Base-by-base conservation (phyloP, 257 asterid genomes). In the Dorcoceras hygrometricum region DNA sequence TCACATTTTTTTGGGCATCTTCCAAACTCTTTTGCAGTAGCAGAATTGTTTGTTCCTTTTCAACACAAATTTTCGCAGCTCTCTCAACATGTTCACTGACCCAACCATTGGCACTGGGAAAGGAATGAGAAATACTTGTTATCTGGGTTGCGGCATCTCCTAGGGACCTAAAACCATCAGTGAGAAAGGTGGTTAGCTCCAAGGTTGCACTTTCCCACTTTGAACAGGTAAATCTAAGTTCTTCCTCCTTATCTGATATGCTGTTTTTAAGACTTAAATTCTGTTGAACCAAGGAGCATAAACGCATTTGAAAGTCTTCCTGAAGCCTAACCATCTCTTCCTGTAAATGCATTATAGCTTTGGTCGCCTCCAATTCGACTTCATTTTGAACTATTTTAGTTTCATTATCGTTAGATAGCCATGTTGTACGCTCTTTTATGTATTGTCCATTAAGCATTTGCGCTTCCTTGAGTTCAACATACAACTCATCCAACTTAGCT, bases 181-280 rank as follows among this genome's bases (percentile, higher is more conserved):
- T 73, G 63, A 91, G 91, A 77, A 91, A 88, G 57, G 75, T 78
- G 23, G 90, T 88, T 71, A 91, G 85, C 81, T 88, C 98, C 83
- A 88, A 76, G 28, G 85, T 86, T 73, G 95, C 95, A 78, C 88
- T 78, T 82, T 91, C 98, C 98, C 98, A 91, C 68, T 83, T 89
- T 62, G 77, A 72, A 76, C 84, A 76, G 68, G 82, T 57, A 67
- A 57, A 71, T 78, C 71, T 77, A 62, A 85, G 73, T 75, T 85
- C 88, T 28, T 79, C 80, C 75, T 88, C 96, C 76, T 86, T 91
- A 67, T 79, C 83, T 34, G 80, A 84, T 70, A 91, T 24, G 68
- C 74, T 60, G 57, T 75, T 81, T 78, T 79, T 77, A 67, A 91
- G 85, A 61, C 70, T 69, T 63, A 25, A 63, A 78, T 86, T 88